A percentile compares a stretch with the other conserved stretches of the same genome.
Evolutionary conservation across 768 basidiomycete genomes (phyloP).

Genomic region (Serendipita sp.): DNA sequence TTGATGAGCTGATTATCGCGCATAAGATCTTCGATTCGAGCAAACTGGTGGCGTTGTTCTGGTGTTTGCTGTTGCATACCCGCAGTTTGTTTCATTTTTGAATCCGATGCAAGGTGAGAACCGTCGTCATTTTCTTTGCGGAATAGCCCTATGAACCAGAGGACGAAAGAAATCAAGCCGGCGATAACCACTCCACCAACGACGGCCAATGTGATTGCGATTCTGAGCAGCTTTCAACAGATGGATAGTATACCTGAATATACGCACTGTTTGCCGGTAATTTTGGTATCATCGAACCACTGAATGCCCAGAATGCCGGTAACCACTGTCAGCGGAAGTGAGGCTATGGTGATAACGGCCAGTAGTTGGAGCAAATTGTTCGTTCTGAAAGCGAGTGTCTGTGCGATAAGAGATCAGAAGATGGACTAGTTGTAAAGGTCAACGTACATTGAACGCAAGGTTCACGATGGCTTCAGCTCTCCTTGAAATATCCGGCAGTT

Average conservation of each 20-base stretch:
- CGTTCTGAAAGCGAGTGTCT: not conserved
- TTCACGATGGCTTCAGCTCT: constrained; percentile 4
- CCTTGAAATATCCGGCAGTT: not conserved
- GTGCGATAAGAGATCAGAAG: not conserved
- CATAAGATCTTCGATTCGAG: not conserved
- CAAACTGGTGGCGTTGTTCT: not conserved
- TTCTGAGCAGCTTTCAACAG: not conserved
- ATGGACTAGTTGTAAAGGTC: not conserved
- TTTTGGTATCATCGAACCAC: constrained; percentile 2
- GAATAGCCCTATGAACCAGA: not conserved
- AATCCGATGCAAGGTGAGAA: not conserved
- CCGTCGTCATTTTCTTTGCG: constrained; percentile 1
- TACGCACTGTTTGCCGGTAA: not conserved
- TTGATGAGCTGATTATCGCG: not conserved
- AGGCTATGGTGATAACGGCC: not conserved
- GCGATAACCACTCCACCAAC: not conserved
- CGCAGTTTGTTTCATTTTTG: constrained; percentile 1
- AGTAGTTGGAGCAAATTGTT: constrained; percentile 1
- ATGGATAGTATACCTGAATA: not conserved
- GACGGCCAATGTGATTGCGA: not conserved
- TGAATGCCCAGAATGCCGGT: constrained; percentile 3
- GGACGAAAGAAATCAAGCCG: not conserved
- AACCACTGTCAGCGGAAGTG: constrained; percentile 1
- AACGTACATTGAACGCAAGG: constrained; percentile 3
- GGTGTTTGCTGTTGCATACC: not conserved